These are phyloP conservation scores for Funneliformis caledonium DNA, from an alignment of 371 early-diverging fungal genomes.

Conservation along the genomic window DNA sequence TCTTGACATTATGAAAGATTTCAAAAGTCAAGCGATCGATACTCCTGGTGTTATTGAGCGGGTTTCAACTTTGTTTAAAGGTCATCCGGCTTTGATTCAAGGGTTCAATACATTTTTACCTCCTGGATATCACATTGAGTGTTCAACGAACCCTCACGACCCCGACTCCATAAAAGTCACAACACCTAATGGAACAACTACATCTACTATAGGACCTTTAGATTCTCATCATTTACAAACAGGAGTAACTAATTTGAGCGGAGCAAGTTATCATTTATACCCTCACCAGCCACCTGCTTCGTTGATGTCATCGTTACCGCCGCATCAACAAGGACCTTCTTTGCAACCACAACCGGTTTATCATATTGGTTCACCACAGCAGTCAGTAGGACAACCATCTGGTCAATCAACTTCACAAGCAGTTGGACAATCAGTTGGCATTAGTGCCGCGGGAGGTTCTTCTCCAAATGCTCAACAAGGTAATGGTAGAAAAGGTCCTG, in stretches of 20 bases:
- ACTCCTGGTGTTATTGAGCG: conserved; percentile 98
- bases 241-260: conserved; percentile 20
- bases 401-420: conserved; percentile 39
- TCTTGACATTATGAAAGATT: conserved; percentile 99
- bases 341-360: conserved; percentile 34
- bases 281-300: conserved; percentile 32
- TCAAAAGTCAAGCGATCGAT: conserved; percentile 96
- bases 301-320: conserved; percentile 11
- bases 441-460: neutral
- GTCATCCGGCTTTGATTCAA: conserved; percentile 90
- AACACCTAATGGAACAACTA: conserved; percentile 82
- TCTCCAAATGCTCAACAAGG: conserved; percentile 43
- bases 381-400: conserved; percentile 10
- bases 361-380: conserved; percentile 16
- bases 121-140: conserved; percentile 94
- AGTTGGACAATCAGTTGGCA: conserved; percentile 33
- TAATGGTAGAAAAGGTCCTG: conserved; percentile 56
- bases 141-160: conserved; percentile 67
- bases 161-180: conserved; percentile 82
- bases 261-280: conserved; percentile 38
- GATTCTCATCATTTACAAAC: conserved; percentile 22
- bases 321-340: conserved; percentile 40
- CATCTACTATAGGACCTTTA: conserved; percentile 54
- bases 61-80: conserved; percentile 93
- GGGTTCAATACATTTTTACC: conserved; percentile 99